These are phyloP conservation scores for Neurospora tetraspora DNA, from an alignment of 495 filamentous ascomycete species.

Conservation along the genomic window DNA sequence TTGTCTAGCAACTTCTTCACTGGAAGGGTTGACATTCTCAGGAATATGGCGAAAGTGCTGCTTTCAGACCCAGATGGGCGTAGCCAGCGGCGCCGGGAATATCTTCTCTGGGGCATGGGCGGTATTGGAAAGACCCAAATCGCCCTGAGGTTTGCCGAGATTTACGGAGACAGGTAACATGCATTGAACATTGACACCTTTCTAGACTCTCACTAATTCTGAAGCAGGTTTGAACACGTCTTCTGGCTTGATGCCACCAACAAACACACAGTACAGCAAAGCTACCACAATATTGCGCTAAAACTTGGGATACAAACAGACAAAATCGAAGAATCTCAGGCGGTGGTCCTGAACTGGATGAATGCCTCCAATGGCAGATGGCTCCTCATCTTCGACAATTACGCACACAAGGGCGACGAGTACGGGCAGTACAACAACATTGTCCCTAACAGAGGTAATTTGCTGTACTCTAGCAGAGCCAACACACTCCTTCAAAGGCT, in stretches of 20 bases:
- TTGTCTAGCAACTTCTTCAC: constrained; percentile 10
- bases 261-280: neutral
- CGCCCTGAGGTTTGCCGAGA: constrained; percentile 6
- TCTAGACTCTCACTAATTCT: neutral
- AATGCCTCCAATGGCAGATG: neutral
- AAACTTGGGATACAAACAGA: neutral
- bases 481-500: neutral
- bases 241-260: neutral
- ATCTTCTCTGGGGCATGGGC: constrained; percentile 11
- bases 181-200: neutral
- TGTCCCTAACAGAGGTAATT: neutral
- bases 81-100: constrained; percentile 1
- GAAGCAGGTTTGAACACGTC: neutral
- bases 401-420: neutral
- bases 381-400: constrained; percentile 7
- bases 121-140: constrained; percentile 20
- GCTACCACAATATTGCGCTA: neutral
- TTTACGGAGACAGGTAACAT: neutral
- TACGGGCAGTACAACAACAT: neutral
- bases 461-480: neutral
- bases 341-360: neutral
- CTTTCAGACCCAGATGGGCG: constrained; percentile 1
- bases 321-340: neutral
- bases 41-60: neutral
- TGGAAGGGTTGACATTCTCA: constrained; percentile 11